phyloP scores from a whole-genome alignment of 2,329 filamentous ascomycete genomes.

The Simplicillium aogashimaense region DNA sequence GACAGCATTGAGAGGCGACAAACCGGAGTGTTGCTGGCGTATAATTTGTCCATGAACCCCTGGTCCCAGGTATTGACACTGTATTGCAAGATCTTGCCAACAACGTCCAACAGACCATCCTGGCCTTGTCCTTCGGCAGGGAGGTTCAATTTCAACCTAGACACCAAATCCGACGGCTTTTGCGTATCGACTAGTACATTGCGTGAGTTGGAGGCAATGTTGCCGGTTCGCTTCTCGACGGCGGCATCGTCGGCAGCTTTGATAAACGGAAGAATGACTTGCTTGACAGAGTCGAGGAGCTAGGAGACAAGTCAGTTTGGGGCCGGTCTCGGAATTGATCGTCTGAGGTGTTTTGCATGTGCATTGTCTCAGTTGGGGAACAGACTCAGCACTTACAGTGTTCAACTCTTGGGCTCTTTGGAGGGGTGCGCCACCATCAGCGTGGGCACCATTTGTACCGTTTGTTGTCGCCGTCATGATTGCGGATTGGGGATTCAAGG shows the following conservation, averaged over 20 bases:
- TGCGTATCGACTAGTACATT: constrained; percentile 56
- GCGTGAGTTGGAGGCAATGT: constrained; percentile 28
- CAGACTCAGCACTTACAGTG: too few relatives aligned
- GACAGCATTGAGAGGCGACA: constrained; percentile 3
- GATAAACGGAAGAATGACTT: constrained; percentile 62
- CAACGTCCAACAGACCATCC: constrained; percentile 61
- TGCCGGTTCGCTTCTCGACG: constrained; percentile 38
- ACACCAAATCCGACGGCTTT: constrained; percentile 45
- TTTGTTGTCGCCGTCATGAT: not conserved
- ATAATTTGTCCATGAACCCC: constrained; percentile 92
- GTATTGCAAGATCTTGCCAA: constrained; percentile 65
- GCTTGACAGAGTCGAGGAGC: constrained; percentile 59
- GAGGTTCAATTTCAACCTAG: constrained; percentile 48
- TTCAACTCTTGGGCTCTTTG: too few relatives aligned
- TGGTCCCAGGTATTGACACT: constrained; percentile 99
- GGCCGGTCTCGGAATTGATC: too few relatives aligned
- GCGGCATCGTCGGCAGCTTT: constrained; percentile 56
- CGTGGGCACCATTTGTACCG: too few relatives aligned
- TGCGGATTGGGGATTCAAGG: not conserved
- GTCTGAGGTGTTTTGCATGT: too few relatives aligned
- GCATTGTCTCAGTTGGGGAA: too few relatives aligned
- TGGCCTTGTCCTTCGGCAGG: constrained; percentile 52
- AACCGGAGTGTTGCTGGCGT: constrained; percentile 78
- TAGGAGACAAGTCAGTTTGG: constrained; percentile 19
- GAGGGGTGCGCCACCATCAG: too few relatives aligned